A percentile compares a stretch with the other conserved stretches of the same genome.
Evolutionary conservation across 306 rosid genomes (phyloP).

Genomic region (Trifolium fragiferum): DNA sequence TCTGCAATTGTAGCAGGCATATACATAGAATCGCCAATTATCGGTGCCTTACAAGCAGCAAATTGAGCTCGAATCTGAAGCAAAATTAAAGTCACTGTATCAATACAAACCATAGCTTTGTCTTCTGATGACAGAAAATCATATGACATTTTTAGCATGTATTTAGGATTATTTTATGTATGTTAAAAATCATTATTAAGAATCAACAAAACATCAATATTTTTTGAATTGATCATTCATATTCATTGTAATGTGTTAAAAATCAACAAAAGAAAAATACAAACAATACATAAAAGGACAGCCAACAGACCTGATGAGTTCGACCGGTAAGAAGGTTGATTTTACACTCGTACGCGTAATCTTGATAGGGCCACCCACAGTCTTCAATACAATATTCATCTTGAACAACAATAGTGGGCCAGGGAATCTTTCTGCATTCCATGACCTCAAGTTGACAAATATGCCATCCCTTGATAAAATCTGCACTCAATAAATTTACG

Average conservation of each 20-base stretch:
- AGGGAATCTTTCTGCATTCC: conserved; percentile 80
- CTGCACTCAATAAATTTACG: conserved; percentile 51
- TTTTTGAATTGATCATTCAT: conserved; percentile 9
- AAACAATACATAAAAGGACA: conserved; percentile 12
- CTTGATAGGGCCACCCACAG: conserved; percentile 80
- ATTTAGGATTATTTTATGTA: no score
- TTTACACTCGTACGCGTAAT: conserved; percentile 82
- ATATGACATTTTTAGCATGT: no score
- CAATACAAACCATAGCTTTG: conserved; percentile 16
- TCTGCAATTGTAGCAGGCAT: conserved; percentile 89
- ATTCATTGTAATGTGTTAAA: conserved; percentile 14
- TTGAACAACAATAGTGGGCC: conserved; percentile 65
- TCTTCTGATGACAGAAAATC: no score
- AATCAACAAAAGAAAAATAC: conserved; percentile 14
- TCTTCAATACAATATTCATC: conserved; percentile 68
- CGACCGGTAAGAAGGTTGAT: conserved; percentile 93
- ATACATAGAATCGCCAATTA: conserved; percentile 94
- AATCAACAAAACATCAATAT: not conserved
- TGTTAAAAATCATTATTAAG: no score
- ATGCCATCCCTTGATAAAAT: conserved; percentile 72
- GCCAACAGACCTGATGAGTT: conserved; percentile 83
- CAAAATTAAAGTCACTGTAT: conserved; percentile 36
- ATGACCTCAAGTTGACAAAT: conserved; percentile 85
- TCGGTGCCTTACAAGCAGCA: conserved; percentile 78
- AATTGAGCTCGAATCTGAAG: conserved; percentile 93